Conservation (phyloP, 352 stramenopile species). For the Phytophthora multivora region DNA sequence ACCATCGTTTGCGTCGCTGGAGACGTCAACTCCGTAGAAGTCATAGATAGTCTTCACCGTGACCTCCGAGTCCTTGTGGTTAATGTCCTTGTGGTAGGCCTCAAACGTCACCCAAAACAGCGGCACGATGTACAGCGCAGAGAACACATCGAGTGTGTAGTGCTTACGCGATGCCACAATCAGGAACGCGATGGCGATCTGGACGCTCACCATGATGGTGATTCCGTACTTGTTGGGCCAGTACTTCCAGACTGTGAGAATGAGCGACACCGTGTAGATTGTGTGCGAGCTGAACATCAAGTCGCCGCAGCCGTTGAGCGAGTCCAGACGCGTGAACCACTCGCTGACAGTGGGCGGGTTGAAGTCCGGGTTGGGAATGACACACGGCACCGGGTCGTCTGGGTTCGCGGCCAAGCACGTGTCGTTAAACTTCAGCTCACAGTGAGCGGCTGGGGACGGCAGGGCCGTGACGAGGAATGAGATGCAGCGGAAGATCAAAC, state of each 20-base stretch:
- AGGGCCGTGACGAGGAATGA: conserved; percentile 85
- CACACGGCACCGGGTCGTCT: conserved; percentile 54
- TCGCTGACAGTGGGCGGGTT: conserved; percentile 52
- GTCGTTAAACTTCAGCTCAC: conserved; percentile 74
- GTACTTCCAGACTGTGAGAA: conserved; percentile 87
- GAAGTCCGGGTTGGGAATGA: conserved; percentile 77
- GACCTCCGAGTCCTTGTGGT: conserved; percentile 72
- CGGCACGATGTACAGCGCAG: conserved; percentile 88
- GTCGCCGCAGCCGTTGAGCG: conserved; percentile 89
- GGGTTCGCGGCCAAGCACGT: conserved; percentile 58
- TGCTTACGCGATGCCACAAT: conserved; percentile 91
- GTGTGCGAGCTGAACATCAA: conserved; percentile 94
- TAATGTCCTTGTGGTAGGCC: conserved; percentile 84
- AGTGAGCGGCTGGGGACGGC: conserved; percentile 70
- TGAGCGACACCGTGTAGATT: conserved; percentile 91
- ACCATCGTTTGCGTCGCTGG: conserved; percentile 32
- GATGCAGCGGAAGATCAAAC: conserved; percentile 67
- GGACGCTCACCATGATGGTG: conserved; percentile 70
- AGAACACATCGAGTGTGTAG: conserved; percentile 91
- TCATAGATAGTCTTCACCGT: conserved; percentile 71
- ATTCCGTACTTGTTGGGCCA: conserved; percentile 84
- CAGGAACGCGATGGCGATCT: conserved; percentile 87
- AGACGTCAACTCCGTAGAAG: conserved; percentile 61
- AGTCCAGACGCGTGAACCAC: conserved; percentile 76
- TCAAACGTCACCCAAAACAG: conserved; percentile 85